phyloP scores from a whole-genome alignment of 371 early-diverging fungal species.

The Mortierella sp. region DNA sequence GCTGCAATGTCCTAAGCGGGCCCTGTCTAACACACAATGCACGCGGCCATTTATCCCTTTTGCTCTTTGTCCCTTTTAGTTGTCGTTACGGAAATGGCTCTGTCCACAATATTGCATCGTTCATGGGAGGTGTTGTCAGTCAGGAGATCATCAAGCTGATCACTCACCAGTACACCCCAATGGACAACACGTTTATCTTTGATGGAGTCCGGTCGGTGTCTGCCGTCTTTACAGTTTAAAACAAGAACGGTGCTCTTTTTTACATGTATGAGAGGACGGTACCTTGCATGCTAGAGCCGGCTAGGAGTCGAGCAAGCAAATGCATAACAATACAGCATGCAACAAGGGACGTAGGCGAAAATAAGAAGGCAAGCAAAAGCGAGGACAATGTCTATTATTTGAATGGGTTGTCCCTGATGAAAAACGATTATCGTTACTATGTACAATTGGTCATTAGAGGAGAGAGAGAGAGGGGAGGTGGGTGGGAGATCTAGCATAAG shows the following conservation, averaged over 20 bases:
- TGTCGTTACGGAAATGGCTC: conserved; percentile 82
- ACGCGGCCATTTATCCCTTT: no score
- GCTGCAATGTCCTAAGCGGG: no score
- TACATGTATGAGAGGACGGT: background rate
- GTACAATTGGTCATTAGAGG: background rate
- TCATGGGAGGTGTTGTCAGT: conserved; percentile 94
- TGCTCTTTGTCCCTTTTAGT: conserved; percentile 60
- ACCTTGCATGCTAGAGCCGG: no score
- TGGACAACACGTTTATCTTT: conserved; percentile 85
- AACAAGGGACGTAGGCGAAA: background rate
- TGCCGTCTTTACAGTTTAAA: conserved; percentile 40
- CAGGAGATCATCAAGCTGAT: conserved; percentile 95
- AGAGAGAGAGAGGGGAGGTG: no score
- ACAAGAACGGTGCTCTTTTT: no score
- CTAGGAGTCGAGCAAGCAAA: background rate
- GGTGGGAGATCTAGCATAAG: conserved; percentile 12
- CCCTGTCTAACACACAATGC: no score
- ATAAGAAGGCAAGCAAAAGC: no score
- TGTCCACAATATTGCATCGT: conserved; percentile 84
- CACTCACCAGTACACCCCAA: conserved; percentile 91
- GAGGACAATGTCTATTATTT: no score
- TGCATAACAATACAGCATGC: background rate
- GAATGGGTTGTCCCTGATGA: background rate
- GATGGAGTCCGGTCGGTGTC: conserved; percentile 67
- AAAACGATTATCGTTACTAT: background rate